Evolutionary conservation across 1,284 basidiomycete species (phyloP).

Genomic region (Hemileia vastatrix): DNA sequence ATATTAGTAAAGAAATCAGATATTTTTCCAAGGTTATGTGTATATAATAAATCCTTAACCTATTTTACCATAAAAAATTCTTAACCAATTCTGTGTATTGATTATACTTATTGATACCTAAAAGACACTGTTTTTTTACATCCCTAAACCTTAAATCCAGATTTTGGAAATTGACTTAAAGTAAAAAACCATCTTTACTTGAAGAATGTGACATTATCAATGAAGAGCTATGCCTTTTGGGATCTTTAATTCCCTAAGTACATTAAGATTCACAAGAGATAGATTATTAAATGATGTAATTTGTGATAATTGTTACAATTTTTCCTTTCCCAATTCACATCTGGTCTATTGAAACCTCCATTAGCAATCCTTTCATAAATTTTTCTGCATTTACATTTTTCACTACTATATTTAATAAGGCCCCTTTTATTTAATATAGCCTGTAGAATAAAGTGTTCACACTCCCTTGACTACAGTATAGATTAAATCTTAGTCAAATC

Average conservation of each 20-base stretch:
- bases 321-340: no score
- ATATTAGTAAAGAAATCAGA: no score
- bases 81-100: neutral
- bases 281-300: neutral
- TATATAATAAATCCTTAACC: neutral
- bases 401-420: no score
- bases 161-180: neutral
- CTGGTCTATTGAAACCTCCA: no score
- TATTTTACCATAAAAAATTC: neutral
- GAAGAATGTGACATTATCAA: neutral
- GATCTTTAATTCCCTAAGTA: conserved; percentile 22
- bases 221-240: conserved; percentile 20
- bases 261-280: conserved; percentile 42
- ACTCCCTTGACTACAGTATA: no score
- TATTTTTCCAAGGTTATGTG: neutral
- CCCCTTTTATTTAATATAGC: no score
- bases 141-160: neutral
- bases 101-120: neutral
- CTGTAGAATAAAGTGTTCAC: no score
- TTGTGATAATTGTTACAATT: no score
- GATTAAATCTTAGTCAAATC: no score
- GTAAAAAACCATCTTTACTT: neutral
- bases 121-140: neutral
- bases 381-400: no score
- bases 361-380: no score